Evolutionary conservation across 768 basidiomycete species (phyloP), one percentile per base, ranked within the genome.

Genomic region (Termitomyces sp.): DNA sequence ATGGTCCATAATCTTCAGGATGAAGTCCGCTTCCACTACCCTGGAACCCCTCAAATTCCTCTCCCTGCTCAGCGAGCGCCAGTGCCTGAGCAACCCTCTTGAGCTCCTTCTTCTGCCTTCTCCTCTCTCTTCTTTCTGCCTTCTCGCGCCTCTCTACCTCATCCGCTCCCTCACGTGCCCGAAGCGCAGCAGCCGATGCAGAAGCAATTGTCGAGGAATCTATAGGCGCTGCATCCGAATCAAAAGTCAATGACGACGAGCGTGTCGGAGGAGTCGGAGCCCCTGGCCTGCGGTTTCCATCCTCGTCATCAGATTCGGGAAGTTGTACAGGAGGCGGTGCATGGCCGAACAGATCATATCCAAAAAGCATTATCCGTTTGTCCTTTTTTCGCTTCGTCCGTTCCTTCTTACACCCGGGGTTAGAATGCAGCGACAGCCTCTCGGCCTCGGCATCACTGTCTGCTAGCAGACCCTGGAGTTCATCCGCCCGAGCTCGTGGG

Each of bases 181-280:
- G 66, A 66, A 57, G 70, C 57, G 35, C 70, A 68, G 71, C 74
- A 58, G 69, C 74, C 0, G 76, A 73, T 0, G 76, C 72, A 6
- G 83, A 73, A 50, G 75, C 79, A 54, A 90, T 87, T 17, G 77
- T 72, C 10, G 79, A 74, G 7, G 80, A 68, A 50, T 86, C 85
- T 14, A 90, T 72, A 1, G 82, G 82, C 5, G 86, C 80, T 3
- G 88, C 87, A 59, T 89, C 88, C 0, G 84, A 83, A 68, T 89
- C 88, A 42, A 88, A 77, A 5, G 84, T 85, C 21, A 61, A 30
- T 46, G 63, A 64, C 34, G 68, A 61, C 32, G 68, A 63, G 51
- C 61, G 55, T 5, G 67, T 65, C 16, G 54, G 54, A 6, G 56
- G 39, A 23, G 35, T 40, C 47, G 58, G 59, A 42, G 37, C 40